Evolutionary conservation across 345 rosid genomes (phyloP).

Genomic region (Euclidium syriacum): DNA sequence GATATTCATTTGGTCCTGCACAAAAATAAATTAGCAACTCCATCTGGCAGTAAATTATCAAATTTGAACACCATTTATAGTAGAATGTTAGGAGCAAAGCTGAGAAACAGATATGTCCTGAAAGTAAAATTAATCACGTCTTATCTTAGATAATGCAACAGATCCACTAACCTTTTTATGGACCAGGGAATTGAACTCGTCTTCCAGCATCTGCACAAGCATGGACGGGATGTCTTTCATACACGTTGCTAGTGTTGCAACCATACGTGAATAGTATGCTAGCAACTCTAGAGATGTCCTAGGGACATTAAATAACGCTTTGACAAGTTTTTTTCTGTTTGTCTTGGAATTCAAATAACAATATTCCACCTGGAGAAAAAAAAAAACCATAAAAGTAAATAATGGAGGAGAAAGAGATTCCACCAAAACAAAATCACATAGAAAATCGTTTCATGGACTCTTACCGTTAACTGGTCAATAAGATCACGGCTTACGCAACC

Average conservation of each 20-base stretch:
- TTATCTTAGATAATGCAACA: neutral
- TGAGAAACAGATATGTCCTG: neutral
- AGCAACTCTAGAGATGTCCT: conserved; percentile 96
- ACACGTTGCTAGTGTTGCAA: conserved; percentile 87
- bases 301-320: conserved; percentile 92
- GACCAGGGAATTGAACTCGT: conserved; percentile 89
- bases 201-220: conserved; percentile 94
- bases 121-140: conserved; percentile 1
- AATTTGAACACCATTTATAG: neutral
- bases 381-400: conserved; percentile 3
- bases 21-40: conserved; percentile 16
- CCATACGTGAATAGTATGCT: conserved; percentile 95
- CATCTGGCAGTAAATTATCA: conserved; percentile 6
- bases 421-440: neutral
- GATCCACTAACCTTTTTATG: conserved; percentile 69
- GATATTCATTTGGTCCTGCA: conserved; percentile 99
- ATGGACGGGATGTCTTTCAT: conserved; percentile 91
- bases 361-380: conserved; percentile 90
- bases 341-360: conserved; percentile 95
- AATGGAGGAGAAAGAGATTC: conserved; percentile 1
- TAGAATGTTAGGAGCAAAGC: neutral
- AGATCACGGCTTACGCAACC: conserved; percentile 97
- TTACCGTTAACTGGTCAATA: conserved; percentile 94
- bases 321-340: conserved; percentile 88
- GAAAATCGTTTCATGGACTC: conserved; percentile 17